Evolutionary conservation across 305 asterid species (phyloP).

Genomic region (Ilex paraguariensis): DNA sequence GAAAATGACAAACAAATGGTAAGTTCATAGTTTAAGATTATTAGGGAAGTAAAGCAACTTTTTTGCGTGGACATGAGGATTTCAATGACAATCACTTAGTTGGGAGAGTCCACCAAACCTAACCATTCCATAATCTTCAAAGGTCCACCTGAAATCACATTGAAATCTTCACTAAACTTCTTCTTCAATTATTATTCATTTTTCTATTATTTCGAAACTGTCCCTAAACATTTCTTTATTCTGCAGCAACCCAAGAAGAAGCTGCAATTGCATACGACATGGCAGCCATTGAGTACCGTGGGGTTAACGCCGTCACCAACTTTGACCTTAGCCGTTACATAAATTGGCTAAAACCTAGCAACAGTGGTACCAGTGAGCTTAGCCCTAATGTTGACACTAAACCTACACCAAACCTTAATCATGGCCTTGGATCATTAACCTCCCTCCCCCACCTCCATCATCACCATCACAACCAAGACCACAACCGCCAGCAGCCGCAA

Average conservation of each 20-base stretch:
- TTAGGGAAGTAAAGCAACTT: too few relatives aligned
- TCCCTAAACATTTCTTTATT: conserved; percentile 2
- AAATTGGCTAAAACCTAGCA: conserved; percentile 70
- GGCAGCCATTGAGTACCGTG: conserved; percentile 88
- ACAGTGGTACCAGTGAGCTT: conserved; percentile 1
- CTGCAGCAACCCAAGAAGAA: conserved; percentile 81
- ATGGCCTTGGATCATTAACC: neutral
- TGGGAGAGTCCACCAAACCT: too few relatives aligned
- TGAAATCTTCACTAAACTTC: too few relatives aligned
- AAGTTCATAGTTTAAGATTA: too few relatives aligned
- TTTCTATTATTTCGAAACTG: neutral
- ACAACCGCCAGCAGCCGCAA: conserved; percentile 12
- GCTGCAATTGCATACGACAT: conserved; percentile 81
- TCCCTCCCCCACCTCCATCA: too few relatives aligned
- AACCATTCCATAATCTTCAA: too few relatives aligned
- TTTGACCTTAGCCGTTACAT: conserved; percentile 83
- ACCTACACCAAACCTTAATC: conserved; percentile 13
- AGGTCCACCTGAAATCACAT: too few relatives aligned
- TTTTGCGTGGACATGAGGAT: too few relatives aligned
- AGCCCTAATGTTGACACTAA: conserved; percentile 15
- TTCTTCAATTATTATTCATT: too few relatives aligned
- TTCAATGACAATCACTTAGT: too few relatives aligned
- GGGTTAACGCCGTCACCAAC: conserved; percentile 77
- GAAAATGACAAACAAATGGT: too few relatives aligned
- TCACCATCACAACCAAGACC: conserved; percentile 4